Evolutionary conservation across 164 flowering plant species (phyloP).

Genomic region (Platanus orientalis): DNA sequence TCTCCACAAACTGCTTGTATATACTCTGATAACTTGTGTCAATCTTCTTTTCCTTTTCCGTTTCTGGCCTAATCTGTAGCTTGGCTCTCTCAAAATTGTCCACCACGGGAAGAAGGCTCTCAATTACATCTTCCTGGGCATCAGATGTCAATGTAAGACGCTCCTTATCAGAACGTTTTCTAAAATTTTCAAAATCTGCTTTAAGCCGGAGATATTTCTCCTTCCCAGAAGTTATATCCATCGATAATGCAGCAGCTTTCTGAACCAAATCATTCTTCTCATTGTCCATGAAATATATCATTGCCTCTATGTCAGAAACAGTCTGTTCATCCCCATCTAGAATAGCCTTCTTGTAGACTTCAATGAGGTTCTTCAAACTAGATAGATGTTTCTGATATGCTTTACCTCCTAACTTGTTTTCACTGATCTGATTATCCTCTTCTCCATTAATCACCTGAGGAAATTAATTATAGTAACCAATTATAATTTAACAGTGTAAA

Average conservation of each 20-base stretch:
- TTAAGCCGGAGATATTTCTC: constrained; percentile 63
- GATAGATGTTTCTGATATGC: constrained; percentile 13
- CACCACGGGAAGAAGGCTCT: constrained; percentile 80
- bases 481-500: background rate
- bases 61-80: constrained; percentile 63
- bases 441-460: constrained; percentile 15
- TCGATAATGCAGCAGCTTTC: constrained; percentile 47
- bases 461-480: background rate
- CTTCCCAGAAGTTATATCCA: constrained; percentile 64
- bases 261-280: constrained; percentile 51
- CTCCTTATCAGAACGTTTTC: constrained; percentile 81
- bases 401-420: constrained; percentile 10
- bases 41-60: constrained; percentile 82
- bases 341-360: constrained; percentile 65
- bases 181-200: constrained; percentile 93
- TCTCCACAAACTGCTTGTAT: constrained; percentile 94
- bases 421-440: constrained; percentile 14
- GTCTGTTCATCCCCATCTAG: constrained; percentile 42
- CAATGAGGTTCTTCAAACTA: constrained; percentile 35
- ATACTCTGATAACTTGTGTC: constrained; percentile 90
- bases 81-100: constrained; percentile 92
- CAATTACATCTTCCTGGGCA: constrained; percentile 73
- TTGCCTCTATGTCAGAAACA: constrained; percentile 50
- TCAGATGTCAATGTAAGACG: constrained; percentile 44
- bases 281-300: constrained; percentile 38